Base-by-base conservation (phyloP, 2,329 filamentous ascomycete genomes). In the Aureobasidium sp. region DNA sequence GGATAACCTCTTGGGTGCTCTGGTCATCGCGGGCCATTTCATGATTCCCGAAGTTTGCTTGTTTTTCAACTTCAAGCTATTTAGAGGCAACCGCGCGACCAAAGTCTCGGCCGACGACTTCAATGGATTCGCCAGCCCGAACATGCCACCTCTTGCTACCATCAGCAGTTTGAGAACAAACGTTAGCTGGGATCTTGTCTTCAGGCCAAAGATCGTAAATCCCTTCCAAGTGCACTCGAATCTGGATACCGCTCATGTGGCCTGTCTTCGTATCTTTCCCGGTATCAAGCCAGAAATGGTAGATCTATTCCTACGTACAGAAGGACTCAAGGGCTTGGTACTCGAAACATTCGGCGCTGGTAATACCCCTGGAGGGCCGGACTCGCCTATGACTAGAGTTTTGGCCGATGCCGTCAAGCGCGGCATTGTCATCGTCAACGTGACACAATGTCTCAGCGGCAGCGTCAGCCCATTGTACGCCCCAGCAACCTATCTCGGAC, bases 251-350 rank as follows among this genome's bases (percentile, higher is more conserved):
- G 85, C 88, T n/a, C 89, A 95, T 72, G 91, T 96, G 44, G 91
- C 91, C 22, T 94, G 91, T 72, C 79, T 96, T 68, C 87, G 91
- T 62, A 88, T 96, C 65, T 96, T 96, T 74, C 92, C 92, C 0
- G 92, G 92, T 35, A 95, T 97, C 76, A 89, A 89, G 73, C 89
- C 91, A n/a, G 88, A 91, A 71, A 95, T 96, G 89, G 82, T 97
- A 35, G 90, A 94, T 70, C 88, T 89, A 1, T 90, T 96, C 17
- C 79, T 96, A 63, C 82, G 82, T 48, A 78, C 91, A 35, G 85
- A 90, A n/a, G 85, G 85, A 50, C 80, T 97, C 15, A 85, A 86
- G 53, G 92, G 92, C 1, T 80, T 96, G 54, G 86, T 97, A 42
- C 82, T 97, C 47, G 91, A 96, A 76, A 96, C 91, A 0, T 96